Evolutionary conservation across 192 early-diverging fungal species (phyloP).

Genomic region (Nowakowskiella sp.): DNA sequence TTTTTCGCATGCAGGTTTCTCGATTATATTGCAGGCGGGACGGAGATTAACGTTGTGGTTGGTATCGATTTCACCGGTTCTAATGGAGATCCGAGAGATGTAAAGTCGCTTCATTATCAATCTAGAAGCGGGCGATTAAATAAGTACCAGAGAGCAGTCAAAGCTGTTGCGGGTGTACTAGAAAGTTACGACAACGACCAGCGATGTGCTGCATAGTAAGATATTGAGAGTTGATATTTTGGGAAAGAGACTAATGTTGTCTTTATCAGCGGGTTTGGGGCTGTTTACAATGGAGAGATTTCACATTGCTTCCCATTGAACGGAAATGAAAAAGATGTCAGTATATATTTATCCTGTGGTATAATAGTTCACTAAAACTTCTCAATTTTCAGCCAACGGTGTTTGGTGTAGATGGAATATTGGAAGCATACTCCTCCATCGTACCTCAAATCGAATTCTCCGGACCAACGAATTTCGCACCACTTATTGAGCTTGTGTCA

Average conservation of each 20-base stretch:
- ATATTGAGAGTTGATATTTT: too few relatives aligned
- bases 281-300: slow-evolving; percentile 24
- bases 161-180: slow-evolving; percentile 37
- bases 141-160: slow-evolving; percentile 42
- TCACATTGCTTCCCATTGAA: slow-evolving; percentile 41
- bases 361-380: too few relatives aligned
- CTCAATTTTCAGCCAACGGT: slow-evolving; percentile 52
- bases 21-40: slow-evolving; percentile 45
- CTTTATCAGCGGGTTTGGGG: slow-evolving; percentile 59
- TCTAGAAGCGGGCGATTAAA: slow-evolving; percentile 27
- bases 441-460: slow-evolving; percentile 28
- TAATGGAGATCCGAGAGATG: slow-evolving; percentile 42
- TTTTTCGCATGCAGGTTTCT: slow-evolving; percentile 31
- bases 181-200: slow-evolving; percentile 45
- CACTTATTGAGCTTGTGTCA: slow-evolving; percentile 19
- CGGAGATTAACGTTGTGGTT: slow-evolving; percentile 31
- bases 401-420: slow-evolving; percentile 41
- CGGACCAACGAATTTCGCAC: slow-evolving; percentile 51
- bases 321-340: too few relatives aligned
- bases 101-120: slow-evolving; percentile 40
- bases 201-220: slow-evolving; percentile 37
- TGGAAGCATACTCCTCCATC: slow-evolving; percentile 32
- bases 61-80: slow-evolving; percentile 50
- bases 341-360: too few relatives aligned
- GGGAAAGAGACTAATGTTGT: too few relatives aligned